A percentile compares a stretch with the other conserved stretches of the same genome.
Conservation (phyloP, 2,329 filamentous ascomycete genomes). For the Ilyonectria mors-panacis region DNA sequence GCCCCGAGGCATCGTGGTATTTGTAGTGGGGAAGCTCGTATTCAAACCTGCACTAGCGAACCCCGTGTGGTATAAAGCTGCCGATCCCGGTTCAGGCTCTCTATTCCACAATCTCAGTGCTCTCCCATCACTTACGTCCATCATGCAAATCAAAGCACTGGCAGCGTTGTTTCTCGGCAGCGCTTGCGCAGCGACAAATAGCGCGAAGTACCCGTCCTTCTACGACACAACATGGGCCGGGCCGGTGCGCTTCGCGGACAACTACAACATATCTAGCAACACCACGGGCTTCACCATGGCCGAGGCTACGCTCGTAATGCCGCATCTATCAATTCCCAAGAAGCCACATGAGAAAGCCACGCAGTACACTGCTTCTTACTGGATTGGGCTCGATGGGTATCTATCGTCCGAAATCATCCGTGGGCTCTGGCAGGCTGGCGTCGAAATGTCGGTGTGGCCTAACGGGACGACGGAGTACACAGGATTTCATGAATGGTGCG, state of each 20-base stretch:
- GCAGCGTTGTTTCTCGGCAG: background rate
- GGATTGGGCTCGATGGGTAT: background rate
- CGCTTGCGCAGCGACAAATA: background rate
- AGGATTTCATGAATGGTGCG: slow-evolving; percentile 15
- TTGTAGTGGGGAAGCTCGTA: background rate
- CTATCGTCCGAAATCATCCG: background rate
- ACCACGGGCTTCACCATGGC: slow-evolving; percentile 7
- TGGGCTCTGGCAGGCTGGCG: slow-evolving; percentile 20
- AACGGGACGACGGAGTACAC: slow-evolving; percentile 14
- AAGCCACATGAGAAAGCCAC: slow-evolving; percentile 5
- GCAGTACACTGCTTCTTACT: slow-evolving; percentile 4
- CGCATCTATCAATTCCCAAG: slow-evolving; percentile 12
- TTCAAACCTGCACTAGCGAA: background rate
- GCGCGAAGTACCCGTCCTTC: background rate
- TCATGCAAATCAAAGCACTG: background rate
- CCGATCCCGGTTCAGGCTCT: background rate
- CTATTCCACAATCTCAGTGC: background rate
- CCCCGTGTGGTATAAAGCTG: background rate
- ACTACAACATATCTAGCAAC: slow-evolving; percentile 3
- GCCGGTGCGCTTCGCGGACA: slow-evolving; percentile 4
- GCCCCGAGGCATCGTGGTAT: background rate
- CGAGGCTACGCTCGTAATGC: slow-evolving; percentile 12
- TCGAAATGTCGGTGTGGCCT: slow-evolving; percentile 14
- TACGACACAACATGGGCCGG: background rate
- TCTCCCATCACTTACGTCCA: background rate